A percentile compares a stretch with the other conserved stretches of the same genome.
These are phyloP conservation scores for Stemphylium beticola DNA, from an alignment of 2,329 filamentous ascomycete species.

Conservation along the genomic window DNA sequence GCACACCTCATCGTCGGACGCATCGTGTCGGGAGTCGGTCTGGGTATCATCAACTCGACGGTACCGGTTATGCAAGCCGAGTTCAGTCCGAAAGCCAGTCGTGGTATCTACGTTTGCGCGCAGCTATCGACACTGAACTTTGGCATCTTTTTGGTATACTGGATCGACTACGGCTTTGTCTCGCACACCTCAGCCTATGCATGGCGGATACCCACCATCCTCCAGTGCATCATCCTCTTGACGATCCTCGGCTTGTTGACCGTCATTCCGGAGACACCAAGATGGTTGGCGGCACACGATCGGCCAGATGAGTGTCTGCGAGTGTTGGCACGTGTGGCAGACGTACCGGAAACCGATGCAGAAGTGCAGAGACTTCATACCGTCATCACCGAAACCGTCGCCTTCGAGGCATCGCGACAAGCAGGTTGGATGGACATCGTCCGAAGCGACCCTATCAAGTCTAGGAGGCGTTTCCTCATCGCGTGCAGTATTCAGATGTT, in stretches of 20 bases:
- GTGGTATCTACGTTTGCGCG: conserved; percentile 26
- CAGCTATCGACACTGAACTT: conserved; percentile 25
- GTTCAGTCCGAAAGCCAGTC: conserved; percentile 26
- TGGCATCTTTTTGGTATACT: conserved; percentile 24
- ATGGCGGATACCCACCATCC: conserved; percentile 21
- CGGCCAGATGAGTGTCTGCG: conserved; percentile 21
- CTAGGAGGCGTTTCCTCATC: conserved; percentile 23
- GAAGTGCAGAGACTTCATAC: conserved; percentile 22
- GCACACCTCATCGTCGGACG: conserved; percentile 27
- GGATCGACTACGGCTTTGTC: conserved; percentile 25
- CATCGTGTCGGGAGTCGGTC: conserved; percentile 39
- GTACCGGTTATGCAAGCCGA: conserved; percentile 24
- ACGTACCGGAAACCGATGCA: conserved; percentile 8
- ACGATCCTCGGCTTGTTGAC: conserved; percentile 12
- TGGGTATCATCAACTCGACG: conserved; percentile 25
- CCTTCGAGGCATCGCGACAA: conserved; percentile 21
- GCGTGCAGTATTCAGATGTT: conserved; percentile 26
- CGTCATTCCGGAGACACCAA: conserved; percentile 20
- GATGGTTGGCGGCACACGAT: conserved; percentile 25
- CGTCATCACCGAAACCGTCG: conserved; percentile 24
- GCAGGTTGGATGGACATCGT: conserved; percentile 26
- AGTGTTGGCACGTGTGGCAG: conserved; percentile 21
- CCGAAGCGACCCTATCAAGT: conserved; percentile 23
- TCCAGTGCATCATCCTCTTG: conserved; percentile 19
- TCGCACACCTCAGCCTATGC: conserved; percentile 22